Conservation (phyloP, 2,329 filamentous ascomycete genomes). For the Emericellopsis cladophorae region DNA sequence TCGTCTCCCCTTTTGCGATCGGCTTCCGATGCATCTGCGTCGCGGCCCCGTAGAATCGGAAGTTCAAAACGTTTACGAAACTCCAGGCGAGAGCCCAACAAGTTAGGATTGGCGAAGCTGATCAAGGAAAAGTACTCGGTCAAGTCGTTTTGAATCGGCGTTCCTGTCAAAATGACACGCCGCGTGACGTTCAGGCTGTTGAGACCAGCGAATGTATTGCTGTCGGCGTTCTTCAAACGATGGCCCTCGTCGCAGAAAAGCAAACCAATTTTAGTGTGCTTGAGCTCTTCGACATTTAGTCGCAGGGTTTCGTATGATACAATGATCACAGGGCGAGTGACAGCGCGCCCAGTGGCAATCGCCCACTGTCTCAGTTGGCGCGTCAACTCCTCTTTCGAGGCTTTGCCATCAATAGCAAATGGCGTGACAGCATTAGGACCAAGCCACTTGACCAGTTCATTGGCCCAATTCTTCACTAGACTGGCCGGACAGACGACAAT, state of each 20-base stretch:
- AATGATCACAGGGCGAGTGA: conserved; percentile 88
- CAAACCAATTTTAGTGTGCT: conserved; percentile 78
- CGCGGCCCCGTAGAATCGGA: conserved; percentile 81
- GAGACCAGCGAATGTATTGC: conserved; percentile 83
- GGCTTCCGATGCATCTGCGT: conserved; percentile 75
- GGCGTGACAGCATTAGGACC: conserved; percentile 82
- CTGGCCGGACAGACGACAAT: conserved; percentile 95
- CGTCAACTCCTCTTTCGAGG: conserved; percentile 83
- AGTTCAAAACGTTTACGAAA: conserved; percentile 92
- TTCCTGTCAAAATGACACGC: conserved; percentile 89
- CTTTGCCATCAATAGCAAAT: conserved; percentile 95
- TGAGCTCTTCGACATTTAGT: conserved; percentile 80
- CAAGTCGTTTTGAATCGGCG: conserved; percentile 96
- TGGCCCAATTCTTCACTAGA: conserved; percentile 95
- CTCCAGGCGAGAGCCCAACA: conserved; percentile 77
- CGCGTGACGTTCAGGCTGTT: conserved; percentile 83
- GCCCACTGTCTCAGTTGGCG: conserved; percentile 91
- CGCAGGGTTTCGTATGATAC: conserved; percentile 95
- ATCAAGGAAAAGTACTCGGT: conserved; percentile 94
- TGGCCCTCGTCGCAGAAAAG: conserved; percentile 96
- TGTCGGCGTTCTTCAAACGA: conserved; percentile 91
- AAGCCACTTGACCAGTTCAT: conserved; percentile 93
- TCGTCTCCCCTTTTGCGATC: conserved; percentile 77
- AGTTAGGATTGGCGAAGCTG: conserved; percentile 89
- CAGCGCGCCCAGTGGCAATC: conserved; percentile 75